These are phyloP conservation scores for Mortierella claussenii DNA, from an alignment of 192 early-diverging fungal species.

Conservation along the genomic window DNA sequence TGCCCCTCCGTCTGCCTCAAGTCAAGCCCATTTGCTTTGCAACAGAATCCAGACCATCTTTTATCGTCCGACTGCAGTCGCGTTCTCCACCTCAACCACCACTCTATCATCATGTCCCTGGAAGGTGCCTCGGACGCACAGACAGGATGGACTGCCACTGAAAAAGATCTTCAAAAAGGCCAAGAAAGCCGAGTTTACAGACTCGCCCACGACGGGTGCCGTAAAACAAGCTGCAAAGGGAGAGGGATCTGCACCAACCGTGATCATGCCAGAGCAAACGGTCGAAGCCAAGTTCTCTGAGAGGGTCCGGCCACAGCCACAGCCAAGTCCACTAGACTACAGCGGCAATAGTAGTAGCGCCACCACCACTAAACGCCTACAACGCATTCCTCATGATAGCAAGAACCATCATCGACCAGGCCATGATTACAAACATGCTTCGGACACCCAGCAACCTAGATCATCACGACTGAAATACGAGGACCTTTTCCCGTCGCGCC, in stretches of 20 bases:
- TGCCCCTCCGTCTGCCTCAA: neutral
- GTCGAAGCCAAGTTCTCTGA: too few species aligned
- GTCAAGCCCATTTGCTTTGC: neutral
- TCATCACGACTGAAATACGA: constrained; percentile 13
- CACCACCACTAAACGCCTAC: too few species aligned
- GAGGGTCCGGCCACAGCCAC: too few species aligned
- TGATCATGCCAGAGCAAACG: neutral
- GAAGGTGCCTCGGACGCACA: neutral
- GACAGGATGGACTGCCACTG: neutral
- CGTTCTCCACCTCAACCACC: constrained; percentile 9
- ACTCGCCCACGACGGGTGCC: neutral
- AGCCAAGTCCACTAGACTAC: too few species aligned
- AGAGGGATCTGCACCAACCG: neutral
- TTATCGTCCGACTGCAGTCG: neutral
- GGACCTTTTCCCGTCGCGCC: constrained; percentile 13
- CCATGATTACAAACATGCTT: neutral
- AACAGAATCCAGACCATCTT: constrained; percentile 8
- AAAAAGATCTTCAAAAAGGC: constrained; percentile 11
- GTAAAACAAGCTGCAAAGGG: neutral
- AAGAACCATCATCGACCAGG: neutral
- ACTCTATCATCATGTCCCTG: neutral
- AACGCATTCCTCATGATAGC: too few species aligned
- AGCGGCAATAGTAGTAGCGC: neutral
- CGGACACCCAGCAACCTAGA: neutral
- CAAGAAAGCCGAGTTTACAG: constrained; percentile 6